Evolutionary conservation across 306 rosid species (phyloP).

Genomic region (Quercus agrifolia): DNA sequence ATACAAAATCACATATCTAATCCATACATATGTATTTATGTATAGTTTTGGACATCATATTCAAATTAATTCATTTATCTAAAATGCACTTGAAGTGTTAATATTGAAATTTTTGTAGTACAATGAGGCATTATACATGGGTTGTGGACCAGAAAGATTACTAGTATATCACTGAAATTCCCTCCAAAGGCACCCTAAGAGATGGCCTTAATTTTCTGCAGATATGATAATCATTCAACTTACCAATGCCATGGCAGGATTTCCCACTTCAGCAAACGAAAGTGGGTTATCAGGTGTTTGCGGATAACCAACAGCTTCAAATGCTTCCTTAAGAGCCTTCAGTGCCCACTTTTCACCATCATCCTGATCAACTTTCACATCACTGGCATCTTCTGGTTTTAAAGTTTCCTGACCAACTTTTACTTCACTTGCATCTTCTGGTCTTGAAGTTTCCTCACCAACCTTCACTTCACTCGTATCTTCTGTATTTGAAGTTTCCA

Average conservation of each 20-base stretch:
- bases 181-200: background rate
- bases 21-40: background rate
- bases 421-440: constrained; percentile 40
- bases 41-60: background rate
- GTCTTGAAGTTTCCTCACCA: constrained; percentile 38
- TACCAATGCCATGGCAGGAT: constrained; percentile 94
- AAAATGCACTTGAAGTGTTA: background rate
- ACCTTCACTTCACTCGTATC: constrained; percentile 39
- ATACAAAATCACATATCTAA: background rate
- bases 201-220: constrained; percentile 4
- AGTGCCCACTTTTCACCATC: constrained; percentile 49
- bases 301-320: constrained; percentile 76
- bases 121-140: background rate
- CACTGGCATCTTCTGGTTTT: constrained; percentile 41
- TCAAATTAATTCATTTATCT: background rate
- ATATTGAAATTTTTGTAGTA: background rate
- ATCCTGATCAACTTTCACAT: constrained; percentile 39
- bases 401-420: constrained; percentile 44
- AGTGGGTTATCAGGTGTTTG: constrained; percentile 55
- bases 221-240: constrained; percentile 30
- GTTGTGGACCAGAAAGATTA: background rate
- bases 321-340: constrained; percentile 79
- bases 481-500: constrained; percentile 48
- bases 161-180: background rate
- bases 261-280: constrained; percentile 84